phyloP scores from a whole-genome alignment of 2,329 filamentous ascomycete genomes.

The Stylonectria norvegica region DNA sequence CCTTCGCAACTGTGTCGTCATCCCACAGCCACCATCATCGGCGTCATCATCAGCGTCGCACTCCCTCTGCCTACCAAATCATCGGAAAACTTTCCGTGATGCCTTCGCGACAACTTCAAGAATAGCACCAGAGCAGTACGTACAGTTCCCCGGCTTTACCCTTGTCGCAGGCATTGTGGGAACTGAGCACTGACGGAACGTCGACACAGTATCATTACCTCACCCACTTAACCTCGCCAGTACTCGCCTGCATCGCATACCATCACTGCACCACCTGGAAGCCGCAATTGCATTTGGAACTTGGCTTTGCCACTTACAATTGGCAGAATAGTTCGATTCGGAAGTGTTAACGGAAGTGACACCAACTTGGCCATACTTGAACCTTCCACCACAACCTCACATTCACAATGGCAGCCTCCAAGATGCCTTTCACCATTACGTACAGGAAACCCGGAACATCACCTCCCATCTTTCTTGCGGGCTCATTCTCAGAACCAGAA shows the following conservation, averaged over 20 bases:
- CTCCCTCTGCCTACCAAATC: not conserved
- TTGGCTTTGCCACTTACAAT: too few relatives aligned
- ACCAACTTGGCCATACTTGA: too few relatives aligned
- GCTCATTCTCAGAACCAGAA: conserved; percentile 62
- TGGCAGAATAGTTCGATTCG: too few relatives aligned
- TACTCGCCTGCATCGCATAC: too few relatives aligned
- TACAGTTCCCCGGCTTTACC: not conserved
- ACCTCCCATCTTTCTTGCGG: conserved; percentile 68
- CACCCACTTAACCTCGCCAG: too few relatives aligned
- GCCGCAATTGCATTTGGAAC: too few relatives aligned
- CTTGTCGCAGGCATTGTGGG: too few relatives aligned
- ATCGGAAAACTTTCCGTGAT: not conserved
- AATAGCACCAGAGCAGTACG: not conserved
- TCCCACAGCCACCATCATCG: not conserved
- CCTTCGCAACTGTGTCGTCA: not conserved
- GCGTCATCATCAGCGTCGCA: not conserved
- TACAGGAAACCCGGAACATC: conserved; percentile 57
- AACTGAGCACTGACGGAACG: too few relatives aligned
- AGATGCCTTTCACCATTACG: conserved; percentile 52
- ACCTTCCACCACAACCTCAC: too few relatives aligned
- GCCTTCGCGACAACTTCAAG: not conserved
- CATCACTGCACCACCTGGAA: too few relatives aligned
- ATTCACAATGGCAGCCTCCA: conserved; percentile 20
- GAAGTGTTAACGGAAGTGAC: too few relatives aligned
- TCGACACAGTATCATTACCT: too few relatives aligned